phyloP scores from a whole-genome alignment of 1,139 yeast species.

The Blastobotrys malaysiensis region DNA sequence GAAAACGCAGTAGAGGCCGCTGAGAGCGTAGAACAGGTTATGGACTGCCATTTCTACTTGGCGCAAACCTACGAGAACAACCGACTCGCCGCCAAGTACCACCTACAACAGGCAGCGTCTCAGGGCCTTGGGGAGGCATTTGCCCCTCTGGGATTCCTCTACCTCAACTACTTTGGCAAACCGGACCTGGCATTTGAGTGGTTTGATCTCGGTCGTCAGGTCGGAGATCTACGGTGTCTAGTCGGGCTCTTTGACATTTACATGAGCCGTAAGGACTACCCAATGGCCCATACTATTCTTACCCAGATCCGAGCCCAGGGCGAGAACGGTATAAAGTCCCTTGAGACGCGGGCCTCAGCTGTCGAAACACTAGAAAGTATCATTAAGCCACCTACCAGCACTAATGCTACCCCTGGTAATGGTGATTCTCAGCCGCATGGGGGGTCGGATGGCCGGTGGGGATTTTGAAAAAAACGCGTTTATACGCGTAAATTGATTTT shows the following conservation, averaged over 20 bases:
- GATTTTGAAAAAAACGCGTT: constrained; percentile 1
- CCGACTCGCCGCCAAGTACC: constrained; percentile 46
- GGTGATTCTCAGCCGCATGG: not conserved
- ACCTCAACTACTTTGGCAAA: constrained; percentile 41
- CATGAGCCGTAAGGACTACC: constrained; percentile 7
- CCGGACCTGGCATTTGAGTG: constrained; percentile 66
- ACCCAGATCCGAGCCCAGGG: not conserved
- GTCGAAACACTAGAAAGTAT: constrained; percentile 1
- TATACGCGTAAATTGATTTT: constrained; percentile 1
- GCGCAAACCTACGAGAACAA: constrained; percentile 54
- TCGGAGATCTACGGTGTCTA: constrained; percentile 53
- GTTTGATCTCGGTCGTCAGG: constrained; percentile 76
- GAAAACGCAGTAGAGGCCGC: constrained; percentile 47
- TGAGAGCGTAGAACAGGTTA: constrained; percentile 39
- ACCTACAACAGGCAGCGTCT: constrained; percentile 69
- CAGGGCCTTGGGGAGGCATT: constrained; percentile 75
- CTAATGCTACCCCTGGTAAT: not conserved
- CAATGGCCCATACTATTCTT: not conserved
- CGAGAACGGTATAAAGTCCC: not conserved
- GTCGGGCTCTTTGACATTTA: constrained; percentile 66
- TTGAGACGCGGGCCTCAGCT: constrained; percentile 1
- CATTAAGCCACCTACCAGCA: not conserved
- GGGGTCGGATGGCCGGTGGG: not conserved
- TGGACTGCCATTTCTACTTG: constrained; percentile 67
- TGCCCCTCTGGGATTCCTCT: constrained; percentile 70